Evolutionary conservation across 1,284 basidiomycete species (phyloP), one percentile per base, ranked within the genome.

Genomic region (Testicularia cyperi): DNA sequence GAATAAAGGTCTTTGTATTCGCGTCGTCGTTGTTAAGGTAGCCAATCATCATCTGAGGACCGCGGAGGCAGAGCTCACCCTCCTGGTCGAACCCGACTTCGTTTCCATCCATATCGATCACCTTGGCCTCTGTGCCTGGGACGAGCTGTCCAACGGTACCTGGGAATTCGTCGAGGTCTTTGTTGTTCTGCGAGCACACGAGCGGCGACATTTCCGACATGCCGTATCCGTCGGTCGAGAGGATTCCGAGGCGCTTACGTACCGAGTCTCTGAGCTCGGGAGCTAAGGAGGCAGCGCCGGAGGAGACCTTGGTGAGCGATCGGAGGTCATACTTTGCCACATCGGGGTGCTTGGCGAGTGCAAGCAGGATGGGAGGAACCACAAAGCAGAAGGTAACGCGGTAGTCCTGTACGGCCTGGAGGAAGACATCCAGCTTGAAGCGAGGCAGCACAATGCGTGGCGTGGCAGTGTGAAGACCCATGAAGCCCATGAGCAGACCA

Each of bases 171-270:
- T 62, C 51, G 5, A 74, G 38, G 24, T 73, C 71, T 16, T 27
- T 37, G 30, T 44, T 38, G 23, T 68, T 74, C 48, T 75, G 72
- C 21, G 69, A 49, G 30, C 63, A 57, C 18, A 75, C 62, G 22
- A 75, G 64, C 1, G 73, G 73, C 5, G 69, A 71, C 70, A 74
- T 75, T 38, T 75, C 73, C 1, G 65, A 70, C 73, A 75, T 74
- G 23, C 73, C 73, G 44, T 74, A 75, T 2, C 69, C 73, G 37
- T 75, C 70, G 8, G 73, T 75, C 13, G 63, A 58, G 1, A 29
- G 28, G 37, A 74, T 68, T n/a, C 56, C 52, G 16, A 67, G 55
- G 23, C 63, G 56, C 44, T 68, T 51, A 29, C 53, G 33, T n/a
- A 75, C 63, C 8, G 65, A 49, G 1, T 40, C 30, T 15, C 56